Conservation (phyloP, 345 rosid species). For the Sisymbrium altissimum region DNA sequence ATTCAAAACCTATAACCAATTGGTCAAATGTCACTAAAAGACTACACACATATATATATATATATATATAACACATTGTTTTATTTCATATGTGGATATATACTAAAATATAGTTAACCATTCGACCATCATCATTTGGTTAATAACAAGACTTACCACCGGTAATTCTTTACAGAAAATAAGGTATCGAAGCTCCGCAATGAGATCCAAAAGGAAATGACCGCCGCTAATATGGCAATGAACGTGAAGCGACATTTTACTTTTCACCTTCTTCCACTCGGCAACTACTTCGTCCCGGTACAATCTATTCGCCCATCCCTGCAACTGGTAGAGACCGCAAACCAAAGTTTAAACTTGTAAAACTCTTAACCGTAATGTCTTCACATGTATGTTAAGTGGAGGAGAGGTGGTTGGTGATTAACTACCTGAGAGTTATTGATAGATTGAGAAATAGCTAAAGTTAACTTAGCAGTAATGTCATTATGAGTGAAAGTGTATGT, state of each 20-base stretch:
- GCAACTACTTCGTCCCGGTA: conserved; percentile 96
- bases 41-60: too few relatives aligned
- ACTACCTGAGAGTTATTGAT: conserved; percentile 82
- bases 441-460: conserved; percentile 79
- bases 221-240: conserved; percentile 96
- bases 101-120: background rate
- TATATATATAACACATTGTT: background rate
- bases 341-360: background rate
- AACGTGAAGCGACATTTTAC: conserved; percentile 91
- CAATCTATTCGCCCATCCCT: conserved; percentile 77
- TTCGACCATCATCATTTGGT: background rate
- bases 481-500: conserved; percentile 90
- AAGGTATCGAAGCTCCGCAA: conserved; percentile 65
- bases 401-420: background rate
- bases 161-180: conserved; percentile 90
- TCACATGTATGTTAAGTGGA: background rate
- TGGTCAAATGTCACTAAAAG: background rate
- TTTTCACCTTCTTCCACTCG: conserved; percentile 93
- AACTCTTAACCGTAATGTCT: background rate
- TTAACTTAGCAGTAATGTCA: conserved; percentile 76
- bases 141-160: conserved; percentile 40
- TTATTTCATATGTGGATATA: background rate
- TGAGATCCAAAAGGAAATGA: conserved; percentile 70
- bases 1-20: conserved; percentile 53
- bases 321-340: conserved; percentile 49